Base-by-base conservation (phyloP, 768 basidiomycete species). In the Saitozyma podzolica region DNA sequence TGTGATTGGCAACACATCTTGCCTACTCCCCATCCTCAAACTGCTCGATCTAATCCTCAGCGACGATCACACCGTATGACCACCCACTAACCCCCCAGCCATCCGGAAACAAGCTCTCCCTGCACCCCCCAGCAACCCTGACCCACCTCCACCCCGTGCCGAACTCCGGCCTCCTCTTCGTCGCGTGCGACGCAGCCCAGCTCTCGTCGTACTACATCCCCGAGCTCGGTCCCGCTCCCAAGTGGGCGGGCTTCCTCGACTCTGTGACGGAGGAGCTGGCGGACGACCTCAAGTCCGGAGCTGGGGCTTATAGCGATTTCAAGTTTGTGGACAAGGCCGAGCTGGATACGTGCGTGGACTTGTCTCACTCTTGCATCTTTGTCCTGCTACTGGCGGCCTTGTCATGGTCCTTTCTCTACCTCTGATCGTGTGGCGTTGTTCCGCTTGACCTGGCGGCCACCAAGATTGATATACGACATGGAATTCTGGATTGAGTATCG, bases 241-340 rank as follows among this genome's bases (percentile, higher is more conserved):
- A 87, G 68, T 99, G 96, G 96, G 92, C 91, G 42, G 88, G 88
- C 74, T 99, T 99, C 87, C 86, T 99, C 61, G 96, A 99, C 81
- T 92, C 92, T 72, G 90, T 99, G 75, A 98, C 96, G 0, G 96
- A 99, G 79, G 96, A 99, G 76, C 88, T 98, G 88, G 81, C 79
- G 50, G 95, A 98, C 74, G 92, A 92, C 75, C 69, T 87, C 85
- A 9, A 84, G 83, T 42, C 87, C 86, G 71, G 71, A 14, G 76
- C 77, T 63, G 71, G 78, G 37, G 85, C 89, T 6, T 99, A 98
- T 78, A 89, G 94, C 78, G 96, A 98, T 81, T 98, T 88, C 86
- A 99, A 99, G 80, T 99, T 98, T 74, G 85, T 99, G 59, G 92
- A 93, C 79, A 84, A 89, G 66, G 83, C 81, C 62, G 96, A 98